Base-by-base conservation (phyloP, 257 asterid genomes). In the Fraxinus cuspidata region DNA sequence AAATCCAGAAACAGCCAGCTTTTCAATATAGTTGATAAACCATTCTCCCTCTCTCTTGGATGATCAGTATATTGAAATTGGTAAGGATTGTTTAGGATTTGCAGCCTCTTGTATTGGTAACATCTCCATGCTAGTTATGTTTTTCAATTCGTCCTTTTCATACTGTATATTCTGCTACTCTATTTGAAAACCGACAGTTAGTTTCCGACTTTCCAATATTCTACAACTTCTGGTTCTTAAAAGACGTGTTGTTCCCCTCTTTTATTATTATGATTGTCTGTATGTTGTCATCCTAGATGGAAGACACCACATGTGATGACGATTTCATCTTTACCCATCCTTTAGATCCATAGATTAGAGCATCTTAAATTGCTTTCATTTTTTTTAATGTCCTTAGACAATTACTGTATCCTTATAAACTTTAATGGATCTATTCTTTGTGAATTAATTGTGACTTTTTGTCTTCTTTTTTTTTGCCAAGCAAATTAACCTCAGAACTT, bases 21-120 rank as follows among this genome's bases (percentile, higher is more conserved):
- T n/a, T 77, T 76, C 47, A 79, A 29, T 77, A 38, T 71, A 11
- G 77, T 75, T 82, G 86, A 38, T 72, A 70, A 77, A 74, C 60
- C 68, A 32, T 63, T 77, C 32, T 34, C 73, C 69, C 76, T 79
- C 70, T 63, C 80, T 53, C 65, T 42, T 58, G 40, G n/a, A 37
- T 69, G 49, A 56, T 75, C 70, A 28, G 31, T 35, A 53, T 71
- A 18, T 23, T 63, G 10, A 53, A 38, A 25, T 73, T 21, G 42
- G 31, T 16, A 23, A 49, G 28, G 18, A 66, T 49, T 71, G 27
- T 70, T 29, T 7, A 66, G 68, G 49, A 67, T 51, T 51, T 49
- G 73, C 53, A 32, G 35, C 79, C 63, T 37, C 42, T 34, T 76
- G 42, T 29, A 42, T 18, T 27, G 70, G 32, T 56, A 42, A 19